Percentiles rank a stretch among this genome's conserved stretches.
Conservation (phyloP, 495 filamentous ascomycete species). For the Penicillium roqueforti region DNA sequence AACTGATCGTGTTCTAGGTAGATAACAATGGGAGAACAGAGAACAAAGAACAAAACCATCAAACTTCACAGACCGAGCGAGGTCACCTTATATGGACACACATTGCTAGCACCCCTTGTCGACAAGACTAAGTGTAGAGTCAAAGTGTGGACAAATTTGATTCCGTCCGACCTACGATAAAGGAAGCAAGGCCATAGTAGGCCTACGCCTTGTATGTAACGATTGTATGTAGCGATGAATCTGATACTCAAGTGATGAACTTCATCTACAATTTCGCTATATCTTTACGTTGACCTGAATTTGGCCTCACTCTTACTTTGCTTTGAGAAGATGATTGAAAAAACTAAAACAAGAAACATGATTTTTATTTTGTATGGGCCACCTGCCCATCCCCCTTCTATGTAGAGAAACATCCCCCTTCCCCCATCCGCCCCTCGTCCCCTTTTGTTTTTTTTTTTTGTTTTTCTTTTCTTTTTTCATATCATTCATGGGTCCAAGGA, state of each 20-base stretch:
- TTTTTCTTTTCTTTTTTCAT: background rate
- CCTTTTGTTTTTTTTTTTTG: background rate
- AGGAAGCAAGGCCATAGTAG: background rate
- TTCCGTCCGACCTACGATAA: background rate
- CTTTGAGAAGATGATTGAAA: background rate
- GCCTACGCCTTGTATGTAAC: too few species aligned
- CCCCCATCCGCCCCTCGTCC: background rate
- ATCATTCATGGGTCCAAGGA: conserved; percentile 20
- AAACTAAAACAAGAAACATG: background rate
- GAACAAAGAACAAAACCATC: background rate
- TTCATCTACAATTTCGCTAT: background rate
- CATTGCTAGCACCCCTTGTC: background rate
- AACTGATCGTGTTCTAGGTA: too few species aligned
- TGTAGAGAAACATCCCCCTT: background rate
- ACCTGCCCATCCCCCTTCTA: background rate
- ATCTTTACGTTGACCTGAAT: background rate
- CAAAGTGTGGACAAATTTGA: background rate
- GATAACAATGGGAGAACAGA: background rate
- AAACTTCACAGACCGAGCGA: background rate
- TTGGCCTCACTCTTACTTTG: background rate
- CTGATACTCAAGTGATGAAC: background rate
- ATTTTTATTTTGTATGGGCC: background rate
- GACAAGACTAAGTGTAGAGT: background rate
- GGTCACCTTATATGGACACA: background rate
- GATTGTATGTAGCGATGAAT: too few species aligned